Percentiles rank a stretch among this genome's conserved stretches.
These are phyloP conservation scores for Ilyonectria robusta DNA, from an alignment of 2,329 filamentous ascomycete genomes.

Conservation along the genomic window DNA sequence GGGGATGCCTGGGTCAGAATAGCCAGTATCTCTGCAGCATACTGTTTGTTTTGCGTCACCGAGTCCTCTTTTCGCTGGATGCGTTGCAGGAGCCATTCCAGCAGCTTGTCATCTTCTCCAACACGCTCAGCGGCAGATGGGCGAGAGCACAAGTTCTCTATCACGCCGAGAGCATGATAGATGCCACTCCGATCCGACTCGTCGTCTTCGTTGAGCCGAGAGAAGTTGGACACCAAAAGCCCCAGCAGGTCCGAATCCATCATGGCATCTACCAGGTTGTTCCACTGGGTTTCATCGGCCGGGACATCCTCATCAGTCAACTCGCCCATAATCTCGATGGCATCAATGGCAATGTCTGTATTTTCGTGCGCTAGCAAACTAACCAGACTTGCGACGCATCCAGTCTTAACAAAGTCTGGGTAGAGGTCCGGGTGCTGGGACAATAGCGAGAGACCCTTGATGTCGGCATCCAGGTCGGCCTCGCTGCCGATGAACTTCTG, in stretches of 20 bases:
- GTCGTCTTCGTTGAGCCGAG: constrained; percentile 81
- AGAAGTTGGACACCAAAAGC: constrained; percentile 83
- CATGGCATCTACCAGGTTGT: constrained; percentile 77
- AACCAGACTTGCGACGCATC: constrained; percentile 81
- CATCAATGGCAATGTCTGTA: constrained; percentile 94
- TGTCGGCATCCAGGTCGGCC: constrained; percentile 89
- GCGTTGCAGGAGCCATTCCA: constrained; percentile 84
- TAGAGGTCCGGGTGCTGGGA: constrained; percentile 90
- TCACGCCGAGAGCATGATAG: constrained; percentile 85
- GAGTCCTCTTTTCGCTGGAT: constrained; percentile 77
- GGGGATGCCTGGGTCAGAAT: constrained; percentile 86
- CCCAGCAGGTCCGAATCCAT: constrained; percentile 80
- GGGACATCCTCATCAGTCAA: constrained; percentile 93
- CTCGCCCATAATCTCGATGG: constrained; percentile 90
- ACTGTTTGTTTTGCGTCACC: constrained; percentile 93
- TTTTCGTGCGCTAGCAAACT: constrained; percentile 93
- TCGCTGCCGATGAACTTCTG: constrained; percentile 88
- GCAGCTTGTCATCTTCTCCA: constrained; percentile 75
- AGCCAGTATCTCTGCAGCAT: constrained; percentile 90
- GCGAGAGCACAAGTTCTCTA: constrained; percentile 89
- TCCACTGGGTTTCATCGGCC: constrained; percentile 86
- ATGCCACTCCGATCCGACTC: constrained; percentile 85
- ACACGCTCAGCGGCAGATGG: constrained; percentile 78
- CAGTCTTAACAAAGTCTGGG: constrained; percentile 81
- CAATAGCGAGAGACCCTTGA: constrained; percentile 88